Percentiles rank a stretch among this genome's conserved stretches.
Evolutionary conservation across 305 asterid genomes (phyloP).

Genomic region (Fraxinus greggii): DNA sequence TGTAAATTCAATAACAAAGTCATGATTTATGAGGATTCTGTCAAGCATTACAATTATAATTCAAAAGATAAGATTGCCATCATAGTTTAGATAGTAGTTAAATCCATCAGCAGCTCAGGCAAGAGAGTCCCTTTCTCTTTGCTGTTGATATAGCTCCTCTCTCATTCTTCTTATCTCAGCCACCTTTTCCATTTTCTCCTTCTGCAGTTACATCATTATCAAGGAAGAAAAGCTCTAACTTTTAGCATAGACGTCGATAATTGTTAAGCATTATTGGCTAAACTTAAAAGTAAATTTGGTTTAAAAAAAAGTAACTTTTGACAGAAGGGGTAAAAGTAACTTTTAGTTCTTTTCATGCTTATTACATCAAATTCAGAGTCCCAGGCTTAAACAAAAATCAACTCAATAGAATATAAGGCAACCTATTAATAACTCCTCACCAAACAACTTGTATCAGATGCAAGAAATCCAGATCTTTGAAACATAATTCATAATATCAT

Average conservation of each 20-base stretch:
- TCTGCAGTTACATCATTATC: slow-evolving; percentile 38
- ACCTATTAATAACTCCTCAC: background rate
- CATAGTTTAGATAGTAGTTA: slow-evolving; percentile 1
- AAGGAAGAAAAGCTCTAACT: background rate
- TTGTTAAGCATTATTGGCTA: background rate
- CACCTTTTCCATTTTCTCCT: slow-evolving; percentile 69
- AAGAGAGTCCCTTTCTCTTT: slow-evolving; percentile 55
- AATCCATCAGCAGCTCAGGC: slow-evolving; percentile 38
- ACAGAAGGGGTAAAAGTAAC: background rate
- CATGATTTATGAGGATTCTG: slow-evolving; percentile 18
- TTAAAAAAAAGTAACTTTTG: background rate
- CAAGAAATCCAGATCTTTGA: background rate
- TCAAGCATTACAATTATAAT: slow-evolving; percentile 12
- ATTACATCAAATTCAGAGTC: background rate
- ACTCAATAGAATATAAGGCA: slow-evolving; percentile 1
- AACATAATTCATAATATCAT: slow-evolving; percentile 11
- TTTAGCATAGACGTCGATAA: background rate
- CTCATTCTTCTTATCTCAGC: slow-evolving; percentile 60
- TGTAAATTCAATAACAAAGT: slow-evolving; percentile 11
- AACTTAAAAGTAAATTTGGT: background rate
- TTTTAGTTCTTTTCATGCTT: background rate
- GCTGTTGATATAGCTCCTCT: slow-evolving; percentile 59
- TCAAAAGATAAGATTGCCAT: slow-evolving; percentile 23
- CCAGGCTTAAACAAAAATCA: background rate
- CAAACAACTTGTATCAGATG: background rate